Evolutionary conservation across 495 filamentous ascomycete species (phyloP).

Genomic region (Parathielavia hyrcaniae): DNA sequence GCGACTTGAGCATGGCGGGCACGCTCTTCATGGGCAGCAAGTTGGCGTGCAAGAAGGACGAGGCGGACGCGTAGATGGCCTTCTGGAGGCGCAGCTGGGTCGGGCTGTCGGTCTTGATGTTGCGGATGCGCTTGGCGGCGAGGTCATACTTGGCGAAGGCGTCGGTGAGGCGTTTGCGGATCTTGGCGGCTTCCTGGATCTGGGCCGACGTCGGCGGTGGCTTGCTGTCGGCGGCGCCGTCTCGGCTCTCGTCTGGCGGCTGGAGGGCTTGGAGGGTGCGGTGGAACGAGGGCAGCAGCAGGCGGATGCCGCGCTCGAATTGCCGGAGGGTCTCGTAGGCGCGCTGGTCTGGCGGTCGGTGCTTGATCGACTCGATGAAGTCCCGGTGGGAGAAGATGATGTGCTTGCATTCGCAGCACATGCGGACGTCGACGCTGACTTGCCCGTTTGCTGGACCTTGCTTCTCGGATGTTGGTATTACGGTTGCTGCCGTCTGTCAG

Average conservation of each 20-base stretch:
- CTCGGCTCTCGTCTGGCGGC: constrained; percentile 39
- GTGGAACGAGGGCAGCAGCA: constrained; percentile 83
- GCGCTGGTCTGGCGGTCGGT: constrained; percentile 67
- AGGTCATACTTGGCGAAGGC: constrained; percentile 85
- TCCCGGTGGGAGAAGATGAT: constrained; percentile 82
- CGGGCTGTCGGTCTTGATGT: constrained; percentile 62
- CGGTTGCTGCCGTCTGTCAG: constrained; percentile 12
- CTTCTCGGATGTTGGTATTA: constrained; percentile 56
- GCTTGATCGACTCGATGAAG: constrained; percentile 62
- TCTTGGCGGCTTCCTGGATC: constrained; percentile 81
- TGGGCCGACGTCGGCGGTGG: constrained; percentile 64
- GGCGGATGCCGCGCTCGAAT: constrained; percentile 81
- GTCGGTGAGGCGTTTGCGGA: constrained; percentile 85
- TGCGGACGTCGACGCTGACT: constrained; percentile 71
- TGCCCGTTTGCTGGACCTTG: constrained; percentile 35
- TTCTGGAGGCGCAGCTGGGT: constrained; percentile 75
- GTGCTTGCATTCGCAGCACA: constrained; percentile 83
- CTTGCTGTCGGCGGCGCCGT: constrained; percentile 49
- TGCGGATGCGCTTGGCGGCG: constrained; percentile 74
- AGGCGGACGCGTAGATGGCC: constrained; percentile 75
- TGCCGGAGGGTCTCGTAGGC: constrained; percentile 83
- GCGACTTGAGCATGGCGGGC: constrained; percentile 69
- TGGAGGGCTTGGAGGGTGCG: constrained; percentile 57
- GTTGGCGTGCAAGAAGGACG: constrained; percentile 79
- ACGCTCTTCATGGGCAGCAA: constrained; percentile 88